Conservation (phyloP, 352 stramenopile species). For the Hyphochytrium catenoides region DNA sequence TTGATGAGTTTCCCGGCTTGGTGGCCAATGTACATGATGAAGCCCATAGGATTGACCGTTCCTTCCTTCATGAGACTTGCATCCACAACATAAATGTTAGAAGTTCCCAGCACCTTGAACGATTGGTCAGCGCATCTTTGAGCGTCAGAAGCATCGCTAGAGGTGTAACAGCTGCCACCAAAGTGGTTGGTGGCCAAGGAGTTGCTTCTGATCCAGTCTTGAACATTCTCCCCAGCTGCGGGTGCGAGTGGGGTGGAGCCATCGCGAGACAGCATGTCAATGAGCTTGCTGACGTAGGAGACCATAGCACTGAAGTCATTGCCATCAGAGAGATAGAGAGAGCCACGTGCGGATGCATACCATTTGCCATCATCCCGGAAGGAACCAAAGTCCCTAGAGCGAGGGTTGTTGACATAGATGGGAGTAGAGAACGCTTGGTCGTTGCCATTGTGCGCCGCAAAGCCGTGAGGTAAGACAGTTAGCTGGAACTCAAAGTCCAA, state of each 20-base stretch:
- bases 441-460: conserved; percentile 14
- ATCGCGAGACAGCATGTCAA: conserved; percentile 15
- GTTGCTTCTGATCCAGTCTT: conserved; percentile 18
- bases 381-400: conserved; percentile 16
- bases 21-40: conserved; percentile 38
- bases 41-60: conserved; percentile 35
- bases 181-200: conserved; percentile 23
- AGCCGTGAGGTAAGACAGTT: conserved; percentile 20
- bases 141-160: conserved; percentile 14
- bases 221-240: conserved; percentile 11
- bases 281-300: conserved; percentile 10
- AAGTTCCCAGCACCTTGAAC: conserved; percentile 26
- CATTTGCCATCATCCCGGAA: conserved; percentile 19
- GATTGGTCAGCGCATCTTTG: conserved; percentile 31
- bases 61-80: conserved; percentile 27
- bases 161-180: conserved; percentile 35
- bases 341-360: conserved; percentile 15
- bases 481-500: conserved; percentile 32
- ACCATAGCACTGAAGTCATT: conserved; percentile 28
- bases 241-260: conserved; percentile 25
- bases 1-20: conserved; percentile 13
- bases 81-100: conserved; percentile 35
- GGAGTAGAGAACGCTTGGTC: conserved; percentile 17
- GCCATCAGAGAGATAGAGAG: conserved; percentile 15
- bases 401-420: conserved; percentile 35